Base-by-base conservation (phyloP, 108 stramenopile genomes). In the Cyclotella atomus region DNA sequence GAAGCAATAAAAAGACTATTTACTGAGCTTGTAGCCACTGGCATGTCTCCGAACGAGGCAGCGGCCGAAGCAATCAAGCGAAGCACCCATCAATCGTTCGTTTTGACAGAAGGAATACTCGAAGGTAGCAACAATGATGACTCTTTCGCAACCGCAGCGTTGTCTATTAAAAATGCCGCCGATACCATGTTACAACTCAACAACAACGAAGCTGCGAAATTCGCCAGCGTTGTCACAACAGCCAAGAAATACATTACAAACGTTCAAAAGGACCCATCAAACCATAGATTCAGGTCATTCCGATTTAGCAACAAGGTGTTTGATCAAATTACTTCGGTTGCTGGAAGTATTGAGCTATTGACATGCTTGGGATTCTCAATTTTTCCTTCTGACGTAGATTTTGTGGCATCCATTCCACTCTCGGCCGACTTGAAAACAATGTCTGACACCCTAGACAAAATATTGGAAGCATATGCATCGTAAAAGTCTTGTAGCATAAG, bases 241-340 rank as follows among this genome's bases (percentile, higher is more conserved):
- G 85, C 85, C 20, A 59, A 77, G 35, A 89, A 89, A 59, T 93
- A 93, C 62, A 64, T 94, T 27, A 46, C 72, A 2, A 94, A 94
- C 74, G 79, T 77, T 25, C 47, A 53, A 20, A 82, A 84, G 46
- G 75, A 84, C 16, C 90, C 89, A 28, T 84, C 77, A 38, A 84
- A 85, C 20, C 82, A 82, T 6, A 85, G 88, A 57, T 91, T 84
- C 71, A 86, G 93, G 21, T 68, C 49, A 19, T 81, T 94, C 69
- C 85, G 87, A 64, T 71, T 88, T 15, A 70, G 80, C 65, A 91
- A 94, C 64, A 89, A 83, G 59, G 81, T 94, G 0, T 91, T 87
- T 20, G 93, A 94, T 76, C 78, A 75, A 41, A 81, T 94, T 3
- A 81, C 82, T 8, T 73, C 85, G 9, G 77, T 75, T 23, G 57